Evolutionary conservation across 208 protist species (phyloP).

Genomic region (Strigomonas culicis): DNA sequence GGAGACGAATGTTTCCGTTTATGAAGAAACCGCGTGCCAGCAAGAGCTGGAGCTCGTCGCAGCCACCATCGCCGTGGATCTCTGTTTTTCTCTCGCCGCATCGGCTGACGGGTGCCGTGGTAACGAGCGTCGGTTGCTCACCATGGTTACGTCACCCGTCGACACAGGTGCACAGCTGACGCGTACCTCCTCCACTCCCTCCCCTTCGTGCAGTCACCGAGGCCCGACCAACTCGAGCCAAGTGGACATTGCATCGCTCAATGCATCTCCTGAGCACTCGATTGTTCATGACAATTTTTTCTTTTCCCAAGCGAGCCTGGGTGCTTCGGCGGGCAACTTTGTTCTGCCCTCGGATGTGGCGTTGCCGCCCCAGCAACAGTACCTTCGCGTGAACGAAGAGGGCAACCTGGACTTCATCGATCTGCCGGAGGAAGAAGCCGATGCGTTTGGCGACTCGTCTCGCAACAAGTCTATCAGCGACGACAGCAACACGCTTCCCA

Average conservation of each 20-base stretch:
- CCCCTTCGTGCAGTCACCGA: conserved; percentile 30
- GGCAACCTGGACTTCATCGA: conserved; percentile 76
- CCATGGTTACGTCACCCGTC: conserved; percentile 15
- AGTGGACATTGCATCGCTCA: conserved; percentile 31
- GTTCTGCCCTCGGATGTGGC: conserved; percentile 51
- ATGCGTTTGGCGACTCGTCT: conserved; percentile 27
- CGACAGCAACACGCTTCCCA: conserved; percentile 35
- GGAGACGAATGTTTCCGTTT: background rate
- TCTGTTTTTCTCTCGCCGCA: too few relatives aligned
- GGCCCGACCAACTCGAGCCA: conserved; percentile 23
- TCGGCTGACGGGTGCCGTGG: too few relatives aligned
- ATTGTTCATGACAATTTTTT: conserved; percentile 77
- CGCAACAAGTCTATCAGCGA: conserved; percentile 22
- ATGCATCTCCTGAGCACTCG: conserved; percentile 52
- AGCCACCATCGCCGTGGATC: conserved; percentile 61
- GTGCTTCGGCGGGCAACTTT: conserved; percentile 69
- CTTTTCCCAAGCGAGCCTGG: conserved; percentile 55
- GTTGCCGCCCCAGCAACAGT: conserved; percentile 52
- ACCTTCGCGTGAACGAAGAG: conserved; percentile 76
- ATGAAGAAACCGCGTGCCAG: conserved; percentile 32
- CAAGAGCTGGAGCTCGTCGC: conserved; percentile 72
- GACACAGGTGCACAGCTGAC: conserved; percentile 28
- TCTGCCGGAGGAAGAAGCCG: conserved; percentile 58
- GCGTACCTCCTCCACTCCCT: conserved; percentile 28
- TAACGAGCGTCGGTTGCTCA: conserved; percentile 10